Percentiles rank a stretch among this genome's conserved stretches.
phyloP scores from a whole-genome alignment of 2,329 filamentous ascomycete genomes.

The Colletotrichum tropicale region DNA sequence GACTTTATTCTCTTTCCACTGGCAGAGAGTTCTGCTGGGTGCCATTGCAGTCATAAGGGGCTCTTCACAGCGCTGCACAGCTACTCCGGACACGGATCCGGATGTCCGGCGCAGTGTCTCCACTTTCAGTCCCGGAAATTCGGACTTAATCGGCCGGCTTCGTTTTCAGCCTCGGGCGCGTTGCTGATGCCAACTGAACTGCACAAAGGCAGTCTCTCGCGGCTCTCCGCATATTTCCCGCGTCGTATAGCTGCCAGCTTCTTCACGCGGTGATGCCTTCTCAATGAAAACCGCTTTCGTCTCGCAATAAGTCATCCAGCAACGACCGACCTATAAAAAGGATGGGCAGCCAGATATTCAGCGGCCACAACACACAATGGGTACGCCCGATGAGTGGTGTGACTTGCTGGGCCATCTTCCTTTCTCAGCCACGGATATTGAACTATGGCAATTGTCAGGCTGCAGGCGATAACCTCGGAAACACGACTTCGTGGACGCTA shows the following conservation, averaged over 20 bases:
- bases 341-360: accelerated
- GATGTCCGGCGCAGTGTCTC: not conserved
- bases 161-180: accelerated
- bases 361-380: not conserved
- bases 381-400: no score
- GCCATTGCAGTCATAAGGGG: not conserved
- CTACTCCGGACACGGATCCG: not conserved
- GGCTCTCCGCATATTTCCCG: no score
- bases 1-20: accelerated
- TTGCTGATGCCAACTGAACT: accelerated
- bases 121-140: not conserved
- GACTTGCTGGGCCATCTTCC: accelerated
- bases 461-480: accelerated
- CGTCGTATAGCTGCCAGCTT: no score
- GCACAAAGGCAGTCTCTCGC: no score
- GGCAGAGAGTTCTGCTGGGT: accelerated
- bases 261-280: no score
- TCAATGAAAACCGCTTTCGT: no score
- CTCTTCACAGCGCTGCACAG: accelerated
- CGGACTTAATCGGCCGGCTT: not conserved
- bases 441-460: accelerated
- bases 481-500: not conserved
- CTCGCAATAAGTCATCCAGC: no score
- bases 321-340: not conserved
- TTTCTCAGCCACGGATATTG: accelerated